Base-by-base conservation (phyloP, 768 basidiomycete genomes). In the Ramaria rubella region DNA sequence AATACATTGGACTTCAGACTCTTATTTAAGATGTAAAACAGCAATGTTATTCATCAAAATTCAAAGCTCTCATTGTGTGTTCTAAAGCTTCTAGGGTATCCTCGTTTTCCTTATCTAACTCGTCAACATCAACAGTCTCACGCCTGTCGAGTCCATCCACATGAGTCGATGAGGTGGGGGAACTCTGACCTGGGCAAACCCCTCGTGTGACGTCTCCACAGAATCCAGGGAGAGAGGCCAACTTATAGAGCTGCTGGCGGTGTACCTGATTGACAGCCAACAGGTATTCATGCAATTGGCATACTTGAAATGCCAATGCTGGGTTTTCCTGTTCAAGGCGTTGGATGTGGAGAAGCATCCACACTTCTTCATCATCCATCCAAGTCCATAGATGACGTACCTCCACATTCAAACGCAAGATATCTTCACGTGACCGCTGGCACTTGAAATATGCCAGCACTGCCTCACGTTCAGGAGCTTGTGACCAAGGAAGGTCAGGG, bases 351-450 rank as follows among this genome's bases (percentile, higher is more conserved):
- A 9, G 9, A 11, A 12, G 23, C 12, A 23, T 14, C 23, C n/a
- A n/a, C 9, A 23, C 44, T 24, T 67, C 65, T 34, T 70, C 64
- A 42, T 69, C 64, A 19, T 34, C 9, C 19, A 69, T 65, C 1
- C 58, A 63, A 1, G 64, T 69, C 40, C 62, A 64, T 3, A 71
- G 44, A 14, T 65, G 63, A 6, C 62, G 61, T 7, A 65, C 33
- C 36, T 70, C 66, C 24, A 69, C 38, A 40, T 64, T 64, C 46
- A 54, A 53, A 21, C 63, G 55, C 5, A 19, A 27, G 2, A 70
- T 27, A 54, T 70, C 67, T 49, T 70, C 69, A 15, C 56, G 45
- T 0, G 68, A 63, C 19, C 64, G 64, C n/a, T 27, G 38, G 9
- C 66, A 24, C 14, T 59, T 57, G 38, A 65, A 59, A 21, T 58